Evolutionary conservation across 257 asterid genomes (phyloP), one percentile per base, ranked within the genome.

Genomic region (Fraxinus pennsylvanica): DNA sequence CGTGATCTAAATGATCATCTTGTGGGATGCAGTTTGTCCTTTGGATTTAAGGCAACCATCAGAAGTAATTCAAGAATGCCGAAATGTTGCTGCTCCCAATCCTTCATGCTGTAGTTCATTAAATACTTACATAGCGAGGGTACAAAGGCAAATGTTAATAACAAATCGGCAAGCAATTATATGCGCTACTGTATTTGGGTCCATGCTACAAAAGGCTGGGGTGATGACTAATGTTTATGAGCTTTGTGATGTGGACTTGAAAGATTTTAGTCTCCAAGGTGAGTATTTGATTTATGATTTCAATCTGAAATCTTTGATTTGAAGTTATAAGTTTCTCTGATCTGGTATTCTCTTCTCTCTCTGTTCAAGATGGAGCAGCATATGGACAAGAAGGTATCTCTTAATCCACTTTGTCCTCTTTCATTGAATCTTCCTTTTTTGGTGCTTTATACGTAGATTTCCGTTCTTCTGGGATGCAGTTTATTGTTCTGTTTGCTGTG

Each of bases 211-310:
- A 52, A 96, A 90, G 87, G 97, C 91, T 71, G 99, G 99, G 72
- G 96, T 93, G 68, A 88, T 92, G 94, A 71, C 92, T 61, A 92
- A 96, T 74, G 88, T 96, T 74, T 96, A 88, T 66, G 94, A 92
- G 89, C 97, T 96, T 81, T 96, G 99, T 81, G 99, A 96, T 84
- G 95, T 96, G 78, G 98, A 96, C 87, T 75, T 96, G 80, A 93
- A 93, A 80, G 99, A 96, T 89, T 96, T 96, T 85, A 96, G 99
- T 84, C 93, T 96, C 67, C 99, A 96, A 87, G 97, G 99, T 95
- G 79, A 76, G 80, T 74, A 75, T 84, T 47, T 45, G 50, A 76
- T 70, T 75, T 63, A 4, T 35, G 38, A 36, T 72, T 73, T 47
- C 50, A 59, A 29, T 50, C 9, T 66, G 33, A 9, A 72, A 45